Evolutionary conservation across 768 basidiomycete genomes (phyloP).

Genomic region (Russula virescens): DNA sequence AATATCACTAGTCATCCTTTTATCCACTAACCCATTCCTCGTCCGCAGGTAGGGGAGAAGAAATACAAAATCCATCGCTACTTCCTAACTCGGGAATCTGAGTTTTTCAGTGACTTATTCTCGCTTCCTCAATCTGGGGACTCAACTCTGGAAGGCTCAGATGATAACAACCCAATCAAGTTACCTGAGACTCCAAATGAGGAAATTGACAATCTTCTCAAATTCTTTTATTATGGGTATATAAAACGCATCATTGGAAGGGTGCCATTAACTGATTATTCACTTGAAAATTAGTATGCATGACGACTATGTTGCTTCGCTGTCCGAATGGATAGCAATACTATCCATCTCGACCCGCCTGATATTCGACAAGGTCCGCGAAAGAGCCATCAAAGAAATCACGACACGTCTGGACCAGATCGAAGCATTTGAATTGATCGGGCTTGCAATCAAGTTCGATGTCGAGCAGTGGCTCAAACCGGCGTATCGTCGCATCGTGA

Average conservation of each 20-base stretch:
- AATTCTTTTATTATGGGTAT: constrained; percentile 25
- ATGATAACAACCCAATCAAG: constrained; percentile 23
- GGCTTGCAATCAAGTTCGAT: constrained; percentile 22
- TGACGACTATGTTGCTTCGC: background rate
- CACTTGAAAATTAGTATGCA: constrained; percentile 14
- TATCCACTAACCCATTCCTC: background rate
- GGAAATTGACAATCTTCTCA: constrained; percentile 24
- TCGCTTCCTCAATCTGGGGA: constrained; percentile 21
- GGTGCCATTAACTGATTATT: background rate
- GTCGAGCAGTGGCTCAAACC: constrained; percentile 25
- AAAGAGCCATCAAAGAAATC: constrained; percentile 21
- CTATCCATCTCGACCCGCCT: constrained; percentile 21
- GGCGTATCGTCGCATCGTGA: constrained; percentile 15
- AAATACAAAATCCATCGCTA: constrained; percentile 26
- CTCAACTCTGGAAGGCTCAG: constrained; percentile 20
- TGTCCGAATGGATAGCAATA: constrained; percentile 22
- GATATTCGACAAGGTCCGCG: constrained; percentile 17
- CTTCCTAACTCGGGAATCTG: constrained; percentile 23
- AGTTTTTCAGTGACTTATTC: constrained; percentile 21
- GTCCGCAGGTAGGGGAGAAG: constrained; percentile 18
- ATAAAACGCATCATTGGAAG: background rate
- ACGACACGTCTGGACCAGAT: constrained; percentile 4
- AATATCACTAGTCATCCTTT: background rate
- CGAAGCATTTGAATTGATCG: constrained; percentile 23
- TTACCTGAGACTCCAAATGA: constrained; percentile 14